These are phyloP conservation scores for Termitomyces sp. DNA, from an alignment of 1,284 basidiomycete species.

Conservation along the genomic window DNA sequence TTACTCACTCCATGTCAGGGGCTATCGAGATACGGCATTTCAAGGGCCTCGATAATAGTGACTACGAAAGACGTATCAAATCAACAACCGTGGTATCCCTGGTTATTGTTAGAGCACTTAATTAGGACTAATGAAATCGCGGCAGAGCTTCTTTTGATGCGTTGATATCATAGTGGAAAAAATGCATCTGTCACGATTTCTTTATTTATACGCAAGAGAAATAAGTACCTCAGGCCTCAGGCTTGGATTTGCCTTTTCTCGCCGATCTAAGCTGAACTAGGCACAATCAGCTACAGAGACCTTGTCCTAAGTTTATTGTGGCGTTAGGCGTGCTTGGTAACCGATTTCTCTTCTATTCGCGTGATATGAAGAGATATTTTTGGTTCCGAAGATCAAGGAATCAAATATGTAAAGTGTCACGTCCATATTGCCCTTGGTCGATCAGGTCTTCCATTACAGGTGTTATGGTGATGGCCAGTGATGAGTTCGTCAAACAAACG, in stretches of 20 bases:
- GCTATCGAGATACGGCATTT: not conserved
- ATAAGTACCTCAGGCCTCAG: not conserved
- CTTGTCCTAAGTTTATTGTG: not conserved
- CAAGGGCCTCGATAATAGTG: not conserved
- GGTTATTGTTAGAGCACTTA: not conserved
- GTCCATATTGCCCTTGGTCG: not conserved
- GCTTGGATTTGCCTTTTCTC: not conserved
- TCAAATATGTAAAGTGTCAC: not conserved
- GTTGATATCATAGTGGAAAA: not conserved
- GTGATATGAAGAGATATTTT: not conserved
- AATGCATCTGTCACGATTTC: not conserved
- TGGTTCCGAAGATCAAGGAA: not conserved
- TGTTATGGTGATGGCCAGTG: not conserved
- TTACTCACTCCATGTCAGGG: not conserved
- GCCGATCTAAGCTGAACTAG: not conserved
- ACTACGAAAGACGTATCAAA: not conserved
- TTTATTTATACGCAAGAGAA: too few species aligned
- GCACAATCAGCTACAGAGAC: not conserved
- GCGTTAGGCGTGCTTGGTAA: not conserved
- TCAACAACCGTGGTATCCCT: not conserved
- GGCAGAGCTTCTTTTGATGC: not conserved
- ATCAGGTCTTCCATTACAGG: slow-evolving; percentile 5
- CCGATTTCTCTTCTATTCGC: not conserved
- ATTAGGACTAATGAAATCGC: not conserved
- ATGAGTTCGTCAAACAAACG: not conserved